phyloP scores from a whole-genome alignment of 2,329 filamentous ascomycete genomes.

The Fonsecaea nubica region DNA sequence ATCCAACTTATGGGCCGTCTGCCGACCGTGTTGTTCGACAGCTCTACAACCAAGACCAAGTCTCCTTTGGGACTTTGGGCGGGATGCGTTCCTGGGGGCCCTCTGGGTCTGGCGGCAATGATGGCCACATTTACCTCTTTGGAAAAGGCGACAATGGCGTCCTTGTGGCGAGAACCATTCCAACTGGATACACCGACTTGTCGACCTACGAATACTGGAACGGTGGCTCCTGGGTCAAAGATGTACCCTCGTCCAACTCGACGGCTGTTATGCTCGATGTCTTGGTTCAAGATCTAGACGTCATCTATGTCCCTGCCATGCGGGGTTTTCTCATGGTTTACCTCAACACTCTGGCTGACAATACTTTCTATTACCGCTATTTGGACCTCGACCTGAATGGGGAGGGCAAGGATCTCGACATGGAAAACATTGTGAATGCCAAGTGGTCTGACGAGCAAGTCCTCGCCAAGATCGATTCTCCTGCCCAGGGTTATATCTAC shows the following conservation, averaged over 20 bases:
- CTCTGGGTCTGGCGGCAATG: slow-evolving; percentile 41
- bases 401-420: slow-evolving; percentile 38
- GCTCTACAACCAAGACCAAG: slow-evolving; percentile 42
- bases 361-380: slow-evolving; percentile 46
- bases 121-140: slow-evolving; percentile 45
- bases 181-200: slow-evolving; percentile 35
- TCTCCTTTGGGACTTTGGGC: slow-evolving; percentile 43
- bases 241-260: slow-evolving; percentile 36
- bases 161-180: slow-evolving; percentile 39
- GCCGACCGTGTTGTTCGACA: slow-evolving; percentile 42
- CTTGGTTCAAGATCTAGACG: slow-evolving; percentile 42
- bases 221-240: slow-evolving; percentile 39
- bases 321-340: slow-evolving; percentile 45
- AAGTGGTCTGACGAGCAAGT: slow-evolving; percentile 43
- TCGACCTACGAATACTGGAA: slow-evolving; percentile 43
- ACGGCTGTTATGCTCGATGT: slow-evolving; percentile 41
- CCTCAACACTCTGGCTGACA: slow-evolving; percentile 43
- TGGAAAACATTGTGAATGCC: slow-evolving; percentile 41
- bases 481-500: slow-evolving; percentile 42
- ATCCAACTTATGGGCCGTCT: slow-evolving; percentile 41
- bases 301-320: slow-evolving; percentile 45
- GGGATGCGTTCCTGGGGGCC: slow-evolving; percentile 44
- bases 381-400: slow-evolving; percentile 40
- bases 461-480: slow-evolving; percentile 39
- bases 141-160: slow-evolving; percentile 42